Base-by-base conservation (phyloP, 768 basidiomycete species). In the Tylopilus sp. region DNA sequence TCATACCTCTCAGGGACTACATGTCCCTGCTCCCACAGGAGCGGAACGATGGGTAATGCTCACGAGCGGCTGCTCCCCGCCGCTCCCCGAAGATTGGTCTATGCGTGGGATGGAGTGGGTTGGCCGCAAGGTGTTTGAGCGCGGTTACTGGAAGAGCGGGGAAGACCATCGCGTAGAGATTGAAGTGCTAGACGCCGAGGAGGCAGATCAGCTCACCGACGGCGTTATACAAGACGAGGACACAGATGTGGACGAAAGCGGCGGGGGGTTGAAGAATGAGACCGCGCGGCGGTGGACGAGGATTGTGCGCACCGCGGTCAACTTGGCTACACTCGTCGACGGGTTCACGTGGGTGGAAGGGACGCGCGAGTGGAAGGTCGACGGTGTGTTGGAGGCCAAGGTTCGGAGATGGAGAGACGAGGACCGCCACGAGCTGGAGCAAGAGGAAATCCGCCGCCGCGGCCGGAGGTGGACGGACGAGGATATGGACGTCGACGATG, bases 101-200 rank as follows among this genome's bases (percentile, higher is more conserved):
- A 66, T 98, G 58, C 80, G 97, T 28, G 97, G 97, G 1, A 91
- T 95, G 85, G 94, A 94, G 59, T 99, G 97, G 97, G 86, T 91
- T 4, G 88, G 91, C 6, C 78, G 91, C 52, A 82, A 83, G 54
- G 85, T 98, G 15, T 98, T 88, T 65, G 93, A 95, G 67, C 82
- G 91, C 36, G 95, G 95, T 0, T 98, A 86, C 67, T 99, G 97
- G 97, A 90, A 87, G 64, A 74, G 75, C n/a, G 80, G 79, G 28
- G 86, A 85, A 46, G 84, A 85, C 50, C 75, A 78, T 42, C 71
- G 73, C 36, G 62, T 71, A 55, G 95, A 98, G 74, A 76, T 90
- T 48, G 93, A 94, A 60, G 85, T 94, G 1, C 74, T 95, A 43
- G 79, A 87, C 47, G 70, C 77, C 48, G 73, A 76, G 10, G 84